Conservation (phyloP, 768 basidiomycete genomes). For the Austroboletus eburneus region DNA sequence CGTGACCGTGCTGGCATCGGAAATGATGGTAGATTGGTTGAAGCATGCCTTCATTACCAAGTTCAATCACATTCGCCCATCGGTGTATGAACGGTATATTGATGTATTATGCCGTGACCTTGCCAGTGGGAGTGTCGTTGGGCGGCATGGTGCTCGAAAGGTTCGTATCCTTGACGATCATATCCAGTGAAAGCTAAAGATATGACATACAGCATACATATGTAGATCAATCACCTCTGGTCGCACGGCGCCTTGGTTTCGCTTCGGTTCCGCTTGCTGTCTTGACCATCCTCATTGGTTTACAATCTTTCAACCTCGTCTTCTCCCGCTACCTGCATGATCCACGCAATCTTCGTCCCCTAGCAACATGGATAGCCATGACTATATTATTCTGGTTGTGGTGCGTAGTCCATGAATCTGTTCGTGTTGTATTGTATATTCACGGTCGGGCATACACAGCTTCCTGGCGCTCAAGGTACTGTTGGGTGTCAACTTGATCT, state of each 20-base stretch:
- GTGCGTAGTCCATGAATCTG: slow-evolving; percentile 44
- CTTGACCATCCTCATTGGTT: slow-evolving; percentile 69
- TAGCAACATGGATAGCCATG: slow-evolving; percentile 61
- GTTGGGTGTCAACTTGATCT: slow-evolving; percentile 83
- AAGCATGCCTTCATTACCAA: slow-evolving; percentile 99
- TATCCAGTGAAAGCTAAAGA: slow-evolving; percentile 4
- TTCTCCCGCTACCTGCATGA: slow-evolving; percentile 41
- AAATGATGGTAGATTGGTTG: slow-evolving; percentile 96
- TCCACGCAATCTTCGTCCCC: slow-evolving; percentile 40
- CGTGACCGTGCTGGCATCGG: slow-evolving; percentile 83
- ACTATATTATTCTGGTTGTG: slow-evolving; percentile 79
- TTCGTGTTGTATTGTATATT: slow-evolving; percentile 6
- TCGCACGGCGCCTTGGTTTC: slow-evolving; percentile 91
- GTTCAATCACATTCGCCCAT: slow-evolving; percentile 96
- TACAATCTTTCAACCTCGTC: slow-evolving; percentile 63
- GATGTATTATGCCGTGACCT: slow-evolving; percentile 95
- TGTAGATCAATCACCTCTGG: slow-evolving; percentile 93
- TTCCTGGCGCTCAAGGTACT: slow-evolving; percentile 87
- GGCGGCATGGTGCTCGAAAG: slow-evolving; percentile 66
- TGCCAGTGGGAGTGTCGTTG: slow-evolving; percentile 69
- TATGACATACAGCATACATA: slow-evolving; percentile 61
- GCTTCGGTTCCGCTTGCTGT: slow-evolving; percentile 89
- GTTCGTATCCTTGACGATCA: slow-evolving; percentile 31
- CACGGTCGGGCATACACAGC: slow-evolving; percentile 34
- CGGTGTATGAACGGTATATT: slow-evolving; percentile 91